Base-by-base conservation (phyloP, 768 basidiomycete genomes). In the Trametes gibbosa region DNA sequence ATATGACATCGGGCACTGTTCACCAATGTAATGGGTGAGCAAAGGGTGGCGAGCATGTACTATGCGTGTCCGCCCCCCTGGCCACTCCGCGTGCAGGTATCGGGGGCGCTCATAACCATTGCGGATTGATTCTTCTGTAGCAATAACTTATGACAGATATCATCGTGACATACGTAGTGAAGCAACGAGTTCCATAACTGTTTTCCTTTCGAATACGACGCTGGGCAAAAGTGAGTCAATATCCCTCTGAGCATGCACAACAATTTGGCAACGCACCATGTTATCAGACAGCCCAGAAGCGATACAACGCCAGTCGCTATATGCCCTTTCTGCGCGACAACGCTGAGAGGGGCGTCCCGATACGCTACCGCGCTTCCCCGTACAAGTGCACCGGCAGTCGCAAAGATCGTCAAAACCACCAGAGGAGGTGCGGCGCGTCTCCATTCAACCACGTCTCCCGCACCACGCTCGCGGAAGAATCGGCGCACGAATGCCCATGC, bases 401-500 rank as follows among this genome's bases (percentile, higher is more conserved):
- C 68, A 39, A 73, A 74, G n/a, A 55, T 63, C 9, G 35, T 23
- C 12, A 73, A 25, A 7, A 73, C 71, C 0, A 61, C 50, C 1
- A 55, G 21, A 6, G 70, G 71, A 7, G 73, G 73, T 3, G 69
- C 41, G 5, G 65, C 64, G 13, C 58, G 63, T 5, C 45, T 51
- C 70, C 66, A 70, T 4, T 39, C 19, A n/a, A 66, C 58, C 45
- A 66, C 4, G 39, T 51, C 55, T 9, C n/a, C 54, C 2, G 55
- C 64, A 3, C 62, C 65, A 7, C 49, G 41, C 43, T 46, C 39
- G 21, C 53, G 60, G 72, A 85, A 89, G 69, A 78, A 91, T 2
- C 59, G 59, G 5, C 68, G 67, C 14, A 75, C 72, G 68, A 87
- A 91, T 35, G 65, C 64, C 58, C 79, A 72, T 41, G 82, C 81